phyloP scores from a whole-genome alignment of 192 early-diverging fungal genomes.

The Jimgerdemannia flammicorona region DNA sequence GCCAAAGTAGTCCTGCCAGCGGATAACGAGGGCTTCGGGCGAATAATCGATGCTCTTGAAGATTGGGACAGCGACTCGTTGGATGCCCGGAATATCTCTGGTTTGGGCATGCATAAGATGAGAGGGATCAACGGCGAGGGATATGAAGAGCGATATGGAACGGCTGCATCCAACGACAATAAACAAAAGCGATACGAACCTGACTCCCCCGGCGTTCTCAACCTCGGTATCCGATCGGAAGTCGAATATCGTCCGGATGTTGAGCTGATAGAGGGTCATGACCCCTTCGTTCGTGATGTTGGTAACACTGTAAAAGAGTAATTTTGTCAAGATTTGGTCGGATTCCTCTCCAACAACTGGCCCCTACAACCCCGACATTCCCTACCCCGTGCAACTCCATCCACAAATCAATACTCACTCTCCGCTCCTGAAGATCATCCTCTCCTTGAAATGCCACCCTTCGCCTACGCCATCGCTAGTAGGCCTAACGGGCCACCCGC shows the following conservation, averaged over 20 bases:
- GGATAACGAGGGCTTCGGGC: conserved; percentile 45
- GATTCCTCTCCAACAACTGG: too few species aligned
- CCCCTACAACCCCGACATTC: too few species aligned
- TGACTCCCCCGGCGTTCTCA: conserved; percentile 11
- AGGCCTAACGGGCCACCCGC: conserved; percentile 44
- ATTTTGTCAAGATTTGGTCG: conserved; percentile 18
- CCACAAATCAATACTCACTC: conserved; percentile 30
- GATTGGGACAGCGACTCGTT: conserved; percentile 41
- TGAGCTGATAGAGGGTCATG: conserved; percentile 37
- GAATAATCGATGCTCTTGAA: conserved; percentile 53
- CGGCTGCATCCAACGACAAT: too few species aligned
- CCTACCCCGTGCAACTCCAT: too few species aligned
- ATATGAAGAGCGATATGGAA: too few species aligned
- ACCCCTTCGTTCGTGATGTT: conserved; percentile 40
- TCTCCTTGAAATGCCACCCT: conserved; percentile 35
- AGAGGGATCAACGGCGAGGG: too few species aligned
- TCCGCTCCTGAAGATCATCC: conserved; percentile 46
- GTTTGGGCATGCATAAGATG: not conserved
- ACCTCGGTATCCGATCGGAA: conserved; percentile 49
- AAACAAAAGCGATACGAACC: not conserved
- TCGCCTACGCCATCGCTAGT: conserved; percentile 24
- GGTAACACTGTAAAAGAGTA: conserved; percentile 27
- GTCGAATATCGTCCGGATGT: conserved; percentile 49
- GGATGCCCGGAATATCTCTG: conserved; percentile 35
- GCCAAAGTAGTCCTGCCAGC: conserved; percentile 53